Conservation (phyloP, 208 protist genomes). For the Leishmania arabica region DNA sequence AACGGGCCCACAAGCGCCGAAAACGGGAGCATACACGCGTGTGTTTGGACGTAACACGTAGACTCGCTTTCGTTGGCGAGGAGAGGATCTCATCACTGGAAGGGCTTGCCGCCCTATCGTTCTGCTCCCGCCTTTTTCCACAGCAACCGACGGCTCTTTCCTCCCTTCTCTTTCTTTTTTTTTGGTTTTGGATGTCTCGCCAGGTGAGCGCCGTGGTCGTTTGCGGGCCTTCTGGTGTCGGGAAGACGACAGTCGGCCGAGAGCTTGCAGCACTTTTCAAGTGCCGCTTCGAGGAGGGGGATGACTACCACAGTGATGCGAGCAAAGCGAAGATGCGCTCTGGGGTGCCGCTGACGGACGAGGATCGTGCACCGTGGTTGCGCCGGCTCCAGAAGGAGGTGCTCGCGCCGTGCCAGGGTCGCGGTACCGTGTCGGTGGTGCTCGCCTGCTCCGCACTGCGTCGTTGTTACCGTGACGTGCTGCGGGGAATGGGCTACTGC, state of each 20-base stretch:
- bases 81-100: background rate
- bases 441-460: slow-evolving; percentile 74
- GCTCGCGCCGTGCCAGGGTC: slow-evolving; percentile 20
- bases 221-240: slow-evolving; percentile 68
- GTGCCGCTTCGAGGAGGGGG: slow-evolving; percentile 64
- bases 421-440: slow-evolving; percentile 34
- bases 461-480: slow-evolving; percentile 55
- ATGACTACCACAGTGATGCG: slow-evolving; percentile 62
- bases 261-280: slow-evolving; percentile 44
- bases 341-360: slow-evolving; percentile 72
- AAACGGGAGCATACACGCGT: background rate
- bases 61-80: background rate
- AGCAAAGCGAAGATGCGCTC: slow-evolving; percentile 70
- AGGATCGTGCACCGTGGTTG: slow-evolving; percentile 81
- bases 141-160: background rate
- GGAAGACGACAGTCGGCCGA: slow-evolving; percentile 78
- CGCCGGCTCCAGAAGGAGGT: slow-evolving; percentile 40
- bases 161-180: background rate
- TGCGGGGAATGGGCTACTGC: slow-evolving; percentile 31
- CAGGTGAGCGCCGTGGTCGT: slow-evolving; percentile 54
- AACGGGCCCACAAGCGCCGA: background rate
- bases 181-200: slow-evolving; percentile 7
- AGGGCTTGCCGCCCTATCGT: background rate
- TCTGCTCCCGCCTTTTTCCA: background rate
- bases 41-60: background rate